Conservation (phyloP, 2,329 filamentous ascomycete species). For the Tolypocladium ophioglossoides region DNA sequence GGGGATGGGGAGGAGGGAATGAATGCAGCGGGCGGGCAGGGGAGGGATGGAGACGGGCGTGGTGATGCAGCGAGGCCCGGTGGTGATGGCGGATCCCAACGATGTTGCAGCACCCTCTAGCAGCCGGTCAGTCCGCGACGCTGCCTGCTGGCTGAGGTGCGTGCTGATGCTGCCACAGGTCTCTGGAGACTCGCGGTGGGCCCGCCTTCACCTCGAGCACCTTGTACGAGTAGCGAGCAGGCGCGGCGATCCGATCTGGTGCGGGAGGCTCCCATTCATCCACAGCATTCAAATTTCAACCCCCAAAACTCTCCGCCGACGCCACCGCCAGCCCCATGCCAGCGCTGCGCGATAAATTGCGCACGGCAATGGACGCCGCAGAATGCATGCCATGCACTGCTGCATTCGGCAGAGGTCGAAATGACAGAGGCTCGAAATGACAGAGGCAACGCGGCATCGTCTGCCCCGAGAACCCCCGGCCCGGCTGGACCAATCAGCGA, state of each 20-base stretch:
- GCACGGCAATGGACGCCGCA: not conserved
- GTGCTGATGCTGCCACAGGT: conserved; percentile 2
- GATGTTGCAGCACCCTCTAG: conserved; percentile 3
- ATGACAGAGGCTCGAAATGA: not conserved
- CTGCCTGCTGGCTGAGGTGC: not conserved
- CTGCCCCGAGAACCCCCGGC: not conserved
- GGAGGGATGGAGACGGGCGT: not conserved
- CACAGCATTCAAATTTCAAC: not conserved
- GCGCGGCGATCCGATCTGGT: not conserved
- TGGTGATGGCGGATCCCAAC: conserved; percentile 4
- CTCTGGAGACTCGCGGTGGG: not conserved
- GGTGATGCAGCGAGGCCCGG: conserved; percentile 1
- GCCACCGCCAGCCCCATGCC: not conserved
- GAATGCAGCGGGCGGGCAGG: not conserved
- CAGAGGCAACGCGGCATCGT: not conserved
- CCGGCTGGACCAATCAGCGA: not conserved
- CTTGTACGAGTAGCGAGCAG: too few species aligned
- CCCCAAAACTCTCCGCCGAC: not conserved
- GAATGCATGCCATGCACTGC: too few species aligned
- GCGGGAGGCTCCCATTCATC: not conserved
- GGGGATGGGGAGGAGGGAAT: not conserved
- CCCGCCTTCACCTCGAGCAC: not conserved
- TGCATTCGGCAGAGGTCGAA: too few species aligned
- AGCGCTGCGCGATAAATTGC: not conserved
- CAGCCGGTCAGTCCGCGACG: not conserved